These are phyloP conservation scores for Pontederia crassipes DNA, from an alignment of 176 grass and related monocot genomes.

Conservation along the genomic window DNA sequence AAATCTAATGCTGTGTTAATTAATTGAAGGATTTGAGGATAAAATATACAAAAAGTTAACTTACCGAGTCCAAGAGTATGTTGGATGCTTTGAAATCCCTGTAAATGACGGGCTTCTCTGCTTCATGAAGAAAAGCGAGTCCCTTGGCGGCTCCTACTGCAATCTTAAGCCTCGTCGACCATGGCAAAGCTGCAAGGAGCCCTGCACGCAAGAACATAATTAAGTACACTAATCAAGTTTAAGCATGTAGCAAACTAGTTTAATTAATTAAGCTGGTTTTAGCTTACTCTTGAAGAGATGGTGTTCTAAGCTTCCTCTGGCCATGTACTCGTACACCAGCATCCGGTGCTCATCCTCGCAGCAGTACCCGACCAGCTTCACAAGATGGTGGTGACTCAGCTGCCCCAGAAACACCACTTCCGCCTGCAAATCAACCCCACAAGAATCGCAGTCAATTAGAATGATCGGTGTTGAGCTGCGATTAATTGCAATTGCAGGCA, in stretches of 20 bases:
- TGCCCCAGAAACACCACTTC: constrained; percentile 88
- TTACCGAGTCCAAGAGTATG: constrained; percentile 79
- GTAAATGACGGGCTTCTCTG: constrained; percentile 74
- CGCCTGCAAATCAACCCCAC: constrained; percentile 23
- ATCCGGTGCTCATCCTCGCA: constrained; percentile 84
- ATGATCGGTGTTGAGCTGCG: background rate
- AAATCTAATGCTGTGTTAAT: background rate
- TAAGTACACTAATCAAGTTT: background rate
- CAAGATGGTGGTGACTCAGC: constrained; percentile 66
- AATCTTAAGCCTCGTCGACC: constrained; percentile 91
- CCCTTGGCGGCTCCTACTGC: constrained; percentile 82
- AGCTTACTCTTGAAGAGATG: constrained; percentile 85
- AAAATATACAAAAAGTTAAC: background rate
- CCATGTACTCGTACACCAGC: constrained; percentile 95
- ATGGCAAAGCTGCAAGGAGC: constrained; percentile 42
- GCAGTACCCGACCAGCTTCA: constrained; percentile 78
- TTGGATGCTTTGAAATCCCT: constrained; percentile 96
- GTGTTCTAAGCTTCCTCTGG: constrained; percentile 62
- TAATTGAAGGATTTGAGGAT: background rate
- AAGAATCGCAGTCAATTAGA: background rate
- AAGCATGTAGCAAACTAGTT: background rate
- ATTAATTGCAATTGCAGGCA: background rate
- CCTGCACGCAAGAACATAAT: constrained; percentile 19
- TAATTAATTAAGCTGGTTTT: background rate
- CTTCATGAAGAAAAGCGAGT: constrained; percentile 73